Conservation (phyloP, 768 basidiomycete genomes). For the Albatrellus ellisii region DNA sequence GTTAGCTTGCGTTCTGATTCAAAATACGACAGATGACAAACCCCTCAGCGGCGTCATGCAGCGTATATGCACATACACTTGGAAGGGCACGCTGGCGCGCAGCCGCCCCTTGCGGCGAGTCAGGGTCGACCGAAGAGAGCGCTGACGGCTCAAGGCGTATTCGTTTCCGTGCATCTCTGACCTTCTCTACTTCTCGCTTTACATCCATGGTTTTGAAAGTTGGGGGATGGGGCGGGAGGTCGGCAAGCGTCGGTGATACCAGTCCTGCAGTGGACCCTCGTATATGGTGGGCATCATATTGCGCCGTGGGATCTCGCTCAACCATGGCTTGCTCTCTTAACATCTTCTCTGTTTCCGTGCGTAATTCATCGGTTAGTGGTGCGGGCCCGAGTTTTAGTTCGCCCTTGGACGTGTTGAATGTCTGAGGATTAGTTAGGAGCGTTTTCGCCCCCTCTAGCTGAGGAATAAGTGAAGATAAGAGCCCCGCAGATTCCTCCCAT, state of each 20-base stretch:
- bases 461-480: constrained; percentile 67
- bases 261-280: constrained; percentile 43
- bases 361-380: constrained; percentile 69
- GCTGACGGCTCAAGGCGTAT: constrained; percentile 78
- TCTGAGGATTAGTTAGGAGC: constrained; percentile 42
- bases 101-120: constrained; percentile 43
- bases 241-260: constrained; percentile 49
- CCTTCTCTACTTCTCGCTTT: constrained; percentile 78
- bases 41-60: constrained; percentile 96
- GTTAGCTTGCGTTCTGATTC: background rate
- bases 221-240: constrained; percentile 71
- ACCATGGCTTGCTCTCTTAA: constrained; percentile 73
- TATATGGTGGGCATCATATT: constrained; percentile 47
- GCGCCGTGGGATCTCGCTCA: constrained; percentile 52
- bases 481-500: constrained; percentile 83
- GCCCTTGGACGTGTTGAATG: constrained; percentile 67
- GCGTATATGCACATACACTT: constrained; percentile 88
- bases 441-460: constrained; percentile 38
- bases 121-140: constrained; percentile 40
- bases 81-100: constrained; percentile 62
- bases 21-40: constrained; percentile 24
- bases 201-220: constrained; percentile 80
- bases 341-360: constrained; percentile 66
- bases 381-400: constrained; percentile 78
- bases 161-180: constrained; percentile 83